A percentile compares a stretch with the other conserved stretches of the same genome.
phyloP scores from a whole-genome alignment of 148 eudicot genomes.

The Beta vulgaris region DNA sequence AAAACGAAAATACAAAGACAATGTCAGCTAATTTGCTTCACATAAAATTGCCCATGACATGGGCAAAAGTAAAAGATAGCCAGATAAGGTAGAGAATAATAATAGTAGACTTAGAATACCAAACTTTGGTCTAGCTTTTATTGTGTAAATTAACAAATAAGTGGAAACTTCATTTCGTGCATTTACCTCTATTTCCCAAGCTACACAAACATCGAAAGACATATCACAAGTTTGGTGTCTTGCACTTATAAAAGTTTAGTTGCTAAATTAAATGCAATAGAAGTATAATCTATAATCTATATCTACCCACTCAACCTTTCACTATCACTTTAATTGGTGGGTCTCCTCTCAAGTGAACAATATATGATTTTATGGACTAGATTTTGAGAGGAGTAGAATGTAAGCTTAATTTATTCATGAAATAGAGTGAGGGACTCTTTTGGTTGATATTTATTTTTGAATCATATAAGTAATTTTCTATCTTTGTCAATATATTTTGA shows the following conservation, averaged over 20 bases:
- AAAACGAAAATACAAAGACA: neutral
- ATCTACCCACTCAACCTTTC: conserved; percentile 1
- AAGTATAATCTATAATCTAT: too few species aligned
- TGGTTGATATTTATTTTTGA: too few species aligned
- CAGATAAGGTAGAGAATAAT: conserved; percentile 1
- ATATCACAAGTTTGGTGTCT: neutral
- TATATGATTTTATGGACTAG: neutral
- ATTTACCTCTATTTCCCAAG: neutral
- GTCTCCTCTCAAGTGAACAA: conserved; percentile 5
- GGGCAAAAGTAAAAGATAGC: neutral
- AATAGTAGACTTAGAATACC: conserved; percentile 3
- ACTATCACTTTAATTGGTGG: conserved; percentile 1
- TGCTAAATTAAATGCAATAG: neutral
- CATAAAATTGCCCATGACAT: neutral
- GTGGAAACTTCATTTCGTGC: conserved; percentile 7
- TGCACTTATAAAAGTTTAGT: neutral
- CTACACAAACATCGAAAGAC: conserved; percentile 2
- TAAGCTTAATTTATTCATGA: neutral
- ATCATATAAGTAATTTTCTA: too few species aligned
- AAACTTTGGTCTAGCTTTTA: conserved; percentile 4
- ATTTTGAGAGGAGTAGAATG: neutral
- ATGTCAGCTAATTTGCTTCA: conserved; percentile 18
- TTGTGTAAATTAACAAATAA: conserved; percentile 7
- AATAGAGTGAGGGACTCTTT: too few species aligned
- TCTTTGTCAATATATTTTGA: too few species aligned